Percentiles rank a stretch among this genome's conserved stretches.
phyloP scores from a whole-genome alignment of 1,284 basidiomycete species.

The Puccinia hordei region DNA sequence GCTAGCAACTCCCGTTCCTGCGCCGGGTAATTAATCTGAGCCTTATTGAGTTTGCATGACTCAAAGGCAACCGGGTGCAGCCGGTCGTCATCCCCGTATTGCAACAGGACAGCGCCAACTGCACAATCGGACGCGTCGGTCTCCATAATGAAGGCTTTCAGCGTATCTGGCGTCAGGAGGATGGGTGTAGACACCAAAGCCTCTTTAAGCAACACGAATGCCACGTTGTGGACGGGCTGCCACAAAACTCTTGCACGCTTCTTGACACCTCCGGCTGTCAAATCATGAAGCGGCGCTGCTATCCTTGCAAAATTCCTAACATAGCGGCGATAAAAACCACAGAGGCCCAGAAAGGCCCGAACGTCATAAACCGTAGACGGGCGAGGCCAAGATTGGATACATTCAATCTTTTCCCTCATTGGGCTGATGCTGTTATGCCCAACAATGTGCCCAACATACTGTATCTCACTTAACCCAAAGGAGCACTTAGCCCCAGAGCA shows the following conservation, averaged over 20 bases:
- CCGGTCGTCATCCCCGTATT: not conserved
- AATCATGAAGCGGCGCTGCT: conserved; percentile 56
- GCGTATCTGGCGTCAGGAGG: not conserved
- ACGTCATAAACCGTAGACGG: conserved; percentile 56
- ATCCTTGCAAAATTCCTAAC: conserved; percentile 61
- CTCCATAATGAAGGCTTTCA: not conserved
- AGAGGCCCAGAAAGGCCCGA: conserved; percentile 61
- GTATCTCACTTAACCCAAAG: no score
- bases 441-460: no score
- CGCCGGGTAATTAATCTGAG: conserved; percentile 45
- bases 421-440: no score
- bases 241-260: not conserved
- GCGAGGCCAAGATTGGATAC: no score
- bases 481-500: no score
- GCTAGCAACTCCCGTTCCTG: conserved; percentile 52
- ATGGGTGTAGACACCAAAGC: not conserved
- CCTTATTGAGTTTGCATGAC: conserved; percentile 37
- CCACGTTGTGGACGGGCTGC: not conserved
- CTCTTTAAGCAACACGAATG: not conserved
- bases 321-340: conserved; percentile 62
- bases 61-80: conserved; percentile 44
- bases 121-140: conserved; percentile 29
- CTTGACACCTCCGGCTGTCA: not conserved
- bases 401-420: no score
- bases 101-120: conserved; percentile 40